Base-by-base conservation (phyloP, 441 rosid genomes). In the Manihot esculenta region DNA sequence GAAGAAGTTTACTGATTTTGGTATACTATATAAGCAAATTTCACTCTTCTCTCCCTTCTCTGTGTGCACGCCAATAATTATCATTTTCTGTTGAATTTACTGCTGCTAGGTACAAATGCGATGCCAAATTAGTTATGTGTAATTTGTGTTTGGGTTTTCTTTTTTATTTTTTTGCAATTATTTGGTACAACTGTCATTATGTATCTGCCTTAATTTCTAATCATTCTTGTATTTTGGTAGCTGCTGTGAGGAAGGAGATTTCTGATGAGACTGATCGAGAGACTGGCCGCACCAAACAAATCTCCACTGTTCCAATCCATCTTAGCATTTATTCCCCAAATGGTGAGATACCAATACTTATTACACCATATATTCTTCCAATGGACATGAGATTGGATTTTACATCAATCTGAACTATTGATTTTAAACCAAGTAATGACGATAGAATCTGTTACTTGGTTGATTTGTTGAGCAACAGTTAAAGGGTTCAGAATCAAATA, bases 181-280 rank as follows among this genome's bases (percentile, higher is more conserved):
- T 15, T 54, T 70, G 24, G 44, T 70, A 71, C 35, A 30, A 60
- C 5, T 59, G 12, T 62, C 42, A 38, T 38, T 38, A 23, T 62
- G 44, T 70, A 33, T 62, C 48, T 62, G 21, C 55, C n/a, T 68
- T 50, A 33, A 58, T 69, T 24, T 27, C 50, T 74, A 49, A 74
- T 66, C 71, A 50, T 27, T 24, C 6, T 70, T 54, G 24, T 77
- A 45, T 75, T 58, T 45, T 69, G 56, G 72, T 78, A 94, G 95
- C 91, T 84, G 92, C 96, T 72, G 97, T 94, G 59, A 87, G 97
- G 79, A 66, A 90, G 79, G 99, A 94, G 87, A 89, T 92, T 47
- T 78, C 93, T 1, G 97, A 94, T 69, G 99, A 94, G 86, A 94
- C 95, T 64, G 99, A 94, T 77, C 78, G 97, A 75, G 99, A 94